A percentile compares a stretch with the other conserved stretches of the same genome.
phyloP scores from a whole-genome alignment of 2,329 filamentous ascomycete genomes.

The Aspergillus latus region DNA sequence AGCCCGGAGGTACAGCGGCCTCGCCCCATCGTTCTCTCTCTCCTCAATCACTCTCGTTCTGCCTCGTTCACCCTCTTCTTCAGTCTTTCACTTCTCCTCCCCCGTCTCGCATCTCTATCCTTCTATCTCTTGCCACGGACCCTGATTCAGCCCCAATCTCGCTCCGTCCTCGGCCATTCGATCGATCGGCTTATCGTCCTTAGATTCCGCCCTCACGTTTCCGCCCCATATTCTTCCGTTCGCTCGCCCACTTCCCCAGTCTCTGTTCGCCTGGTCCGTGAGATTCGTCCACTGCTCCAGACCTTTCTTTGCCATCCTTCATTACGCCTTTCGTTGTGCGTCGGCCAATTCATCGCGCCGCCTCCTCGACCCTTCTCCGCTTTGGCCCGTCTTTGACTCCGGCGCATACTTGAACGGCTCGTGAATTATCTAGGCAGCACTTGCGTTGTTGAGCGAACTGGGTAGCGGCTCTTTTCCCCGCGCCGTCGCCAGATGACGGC shows the following conservation, averaged over 20 bases:
- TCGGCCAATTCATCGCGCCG: constrained; percentile 8
- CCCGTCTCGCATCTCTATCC: constrained; percentile 17
- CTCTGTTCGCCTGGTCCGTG: constrained; percentile 9
- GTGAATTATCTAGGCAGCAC: constrained; percentile 15
- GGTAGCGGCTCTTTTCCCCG: constrained; percentile 21
- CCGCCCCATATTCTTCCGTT: constrained; percentile 19
- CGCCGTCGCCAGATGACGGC: constrained; percentile 30
- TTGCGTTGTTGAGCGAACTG: constrained; percentile 21
- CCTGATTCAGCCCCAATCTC: constrained; percentile 3
- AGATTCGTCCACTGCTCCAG: constrained; percentile 9
- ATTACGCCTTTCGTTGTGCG: constrained; percentile 2
- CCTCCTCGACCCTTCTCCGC: constrained; percentile 5
- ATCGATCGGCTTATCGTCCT: constrained; percentile 13
- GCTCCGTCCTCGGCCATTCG: constrained; percentile 1
- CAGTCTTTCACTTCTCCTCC: constrained; percentile 14
- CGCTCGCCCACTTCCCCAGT: constrained; percentile 19
- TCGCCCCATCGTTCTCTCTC: constrained; percentile 9
- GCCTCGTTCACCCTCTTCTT: constrained; percentile 7
- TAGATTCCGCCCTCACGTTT: constrained; percentile 24
- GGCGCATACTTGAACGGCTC: constrained; percentile 17
- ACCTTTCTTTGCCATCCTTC: constrained; percentile 11
- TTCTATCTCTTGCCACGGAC: constrained; percentile 21
- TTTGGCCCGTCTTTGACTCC: background rate
- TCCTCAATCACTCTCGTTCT: constrained; percentile 9
- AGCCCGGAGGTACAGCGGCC: constrained; percentile 9